Percentiles rank a stretch among this genome's conserved stretches.
These are phyloP conservation scores for Solanum tarapatanum DNA, from an alignment of 257 asterid genomes.

Conservation along the genomic window DNA sequence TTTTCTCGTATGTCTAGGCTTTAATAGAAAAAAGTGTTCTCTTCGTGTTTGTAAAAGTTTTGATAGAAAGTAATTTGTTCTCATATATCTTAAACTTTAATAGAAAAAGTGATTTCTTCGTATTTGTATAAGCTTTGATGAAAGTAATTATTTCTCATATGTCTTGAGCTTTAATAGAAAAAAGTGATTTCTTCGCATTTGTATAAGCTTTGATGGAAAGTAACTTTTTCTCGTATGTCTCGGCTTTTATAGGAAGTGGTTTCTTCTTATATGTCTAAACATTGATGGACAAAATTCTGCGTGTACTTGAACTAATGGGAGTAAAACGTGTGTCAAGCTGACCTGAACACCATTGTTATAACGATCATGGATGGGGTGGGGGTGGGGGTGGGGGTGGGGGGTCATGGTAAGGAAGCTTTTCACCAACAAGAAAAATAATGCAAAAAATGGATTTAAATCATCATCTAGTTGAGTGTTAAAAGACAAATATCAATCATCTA, in stretches of 20 bases:
- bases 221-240: background rate
- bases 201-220: background rate
- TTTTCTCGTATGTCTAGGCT: background rate
- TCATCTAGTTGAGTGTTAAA: background rate
- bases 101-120: background rate
- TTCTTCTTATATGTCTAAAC: background rate
- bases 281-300: background rate
- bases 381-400: background rate
- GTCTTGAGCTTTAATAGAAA: background rate
- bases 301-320: background rate
- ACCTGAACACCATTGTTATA: background rate
- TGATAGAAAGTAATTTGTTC: background rate
- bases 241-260: background rate
- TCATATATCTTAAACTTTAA: background rate
- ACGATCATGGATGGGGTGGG: fast-evolving
- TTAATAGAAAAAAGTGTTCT: background rate
- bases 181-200: background rate
- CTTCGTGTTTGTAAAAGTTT: fast-evolving
- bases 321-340: background rate
- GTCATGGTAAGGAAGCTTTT: background rate
- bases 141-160: fast-evolving
- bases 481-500: background rate
- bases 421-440: background rate
- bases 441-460: background rate
- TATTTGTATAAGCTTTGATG: too few species aligned